phyloP scores from a whole-genome alignment of 208 protist species.

The Leishmania aethiopica region DNA sequence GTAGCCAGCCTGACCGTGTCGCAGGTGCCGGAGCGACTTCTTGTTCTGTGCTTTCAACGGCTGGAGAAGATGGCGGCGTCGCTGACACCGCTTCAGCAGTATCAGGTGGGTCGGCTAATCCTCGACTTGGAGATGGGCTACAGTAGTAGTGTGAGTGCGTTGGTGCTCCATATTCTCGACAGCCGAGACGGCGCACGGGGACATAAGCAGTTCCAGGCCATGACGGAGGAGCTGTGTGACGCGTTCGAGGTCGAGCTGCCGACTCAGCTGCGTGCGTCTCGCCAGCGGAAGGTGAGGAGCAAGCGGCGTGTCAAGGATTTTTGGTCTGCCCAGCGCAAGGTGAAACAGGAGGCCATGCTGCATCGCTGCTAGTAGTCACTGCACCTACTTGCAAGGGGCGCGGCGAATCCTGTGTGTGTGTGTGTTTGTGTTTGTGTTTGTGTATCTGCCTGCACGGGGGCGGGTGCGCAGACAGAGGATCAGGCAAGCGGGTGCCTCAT shows the following conservation, averaged over 20 bases:
- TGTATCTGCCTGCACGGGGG: neutral
- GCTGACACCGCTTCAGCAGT: constrained; percentile 58
- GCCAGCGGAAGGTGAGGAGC: constrained; percentile 55
- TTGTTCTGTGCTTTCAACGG: constrained; percentile 56
- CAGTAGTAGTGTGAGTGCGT: constrained; percentile 47
- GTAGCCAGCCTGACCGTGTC: constrained; percentile 40
- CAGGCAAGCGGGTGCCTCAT: neutral
- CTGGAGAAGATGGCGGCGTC: constrained; percentile 59
- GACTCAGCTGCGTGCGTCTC: constrained; percentile 40
- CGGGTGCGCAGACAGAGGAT: neutral
- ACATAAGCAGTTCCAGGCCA: constrained; percentile 37
- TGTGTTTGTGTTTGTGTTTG: neutral
- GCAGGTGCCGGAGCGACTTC: constrained; percentile 42
- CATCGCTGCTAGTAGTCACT: constrained; percentile 3
- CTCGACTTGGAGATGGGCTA: constrained; percentile 89
- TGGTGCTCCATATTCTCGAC: constrained; percentile 78
- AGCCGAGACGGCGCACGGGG: constrained; percentile 59
- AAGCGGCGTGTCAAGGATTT: constrained; percentile 41
- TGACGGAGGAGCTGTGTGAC: constrained; percentile 75
- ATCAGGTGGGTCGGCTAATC: constrained; percentile 52
- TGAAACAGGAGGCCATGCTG: constrained; percentile 2
- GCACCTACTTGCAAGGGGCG: neutral
- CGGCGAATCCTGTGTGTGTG: neutral
- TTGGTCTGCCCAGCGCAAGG: constrained; percentile 25
- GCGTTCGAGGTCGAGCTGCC: constrained; percentile 82